These are phyloP conservation scores for Sarocladiaceae sp. DNA, from an alignment of 2,329 filamentous ascomycete species.

Conservation along the genomic window DNA sequence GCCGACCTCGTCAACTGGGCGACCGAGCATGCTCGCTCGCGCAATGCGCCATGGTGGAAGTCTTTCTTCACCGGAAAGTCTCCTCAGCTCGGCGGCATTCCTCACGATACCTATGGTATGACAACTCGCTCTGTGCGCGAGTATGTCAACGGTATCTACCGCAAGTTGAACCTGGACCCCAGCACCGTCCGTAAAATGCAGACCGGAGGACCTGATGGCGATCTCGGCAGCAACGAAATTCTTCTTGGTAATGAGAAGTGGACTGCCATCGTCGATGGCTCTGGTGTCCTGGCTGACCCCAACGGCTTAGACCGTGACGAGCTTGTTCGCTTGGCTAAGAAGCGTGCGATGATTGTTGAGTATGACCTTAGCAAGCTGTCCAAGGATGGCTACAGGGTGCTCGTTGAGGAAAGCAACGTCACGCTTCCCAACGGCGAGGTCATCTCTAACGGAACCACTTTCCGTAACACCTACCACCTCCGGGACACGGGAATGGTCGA, in stretches of 20 bases:
- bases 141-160: slow-evolving; percentile 94
- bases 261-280: slow-evolving; percentile 90
- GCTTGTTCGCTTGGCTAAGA: slow-evolving; percentile 77
- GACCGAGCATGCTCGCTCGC: slow-evolving; percentile 83
- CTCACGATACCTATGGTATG: slow-evolving; percentile 96
- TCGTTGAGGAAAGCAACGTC: slow-evolving; percentile 87
- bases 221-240: slow-evolving; percentile 97
- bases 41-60: slow-evolving; percentile 98
- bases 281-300: slow-evolving; percentile 90
- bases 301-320: slow-evolving; percentile 83
- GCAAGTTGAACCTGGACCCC: slow-evolving; percentile 88
- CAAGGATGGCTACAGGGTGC: slow-evolving; percentile 79
- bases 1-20: slow-evolving; percentile 97
- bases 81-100: slow-evolving; percentile 91
- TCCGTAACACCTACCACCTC: slow-evolving; percentile 97
- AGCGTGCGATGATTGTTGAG: slow-evolving; percentile 82
- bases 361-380: slow-evolving; percentile 86
- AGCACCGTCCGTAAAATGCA: slow-evolving; percentile 87
- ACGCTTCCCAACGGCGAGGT: slow-evolving; percentile 84
- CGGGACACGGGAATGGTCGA: slow-evolving; percentile 75
- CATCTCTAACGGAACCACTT: slow-evolving; percentile 84
- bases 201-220: slow-evolving; percentile 94
- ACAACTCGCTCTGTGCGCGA: slow-evolving; percentile 94
- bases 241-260: slow-evolving; percentile 95
- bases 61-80: slow-evolving; percentile 99